A percentile compares a stretch with the other conserved stretches of the same genome.
Evolutionary conservation across 2,329 filamentous ascomycete species (phyloP).

Genomic region (Apiospora marii): DNA sequence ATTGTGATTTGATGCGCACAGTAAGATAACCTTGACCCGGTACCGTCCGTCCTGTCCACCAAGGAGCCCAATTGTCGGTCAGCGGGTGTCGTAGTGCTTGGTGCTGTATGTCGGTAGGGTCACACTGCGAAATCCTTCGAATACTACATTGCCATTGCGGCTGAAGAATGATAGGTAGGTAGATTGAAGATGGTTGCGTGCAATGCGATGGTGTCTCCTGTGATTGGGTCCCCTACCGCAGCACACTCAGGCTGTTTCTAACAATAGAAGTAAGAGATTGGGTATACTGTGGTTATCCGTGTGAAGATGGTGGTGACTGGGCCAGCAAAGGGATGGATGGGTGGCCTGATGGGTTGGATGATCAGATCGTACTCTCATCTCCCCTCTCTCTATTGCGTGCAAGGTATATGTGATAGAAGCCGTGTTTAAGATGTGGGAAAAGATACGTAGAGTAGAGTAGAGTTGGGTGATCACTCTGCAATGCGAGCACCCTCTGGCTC

Average conservation of each 20-base stretch:
- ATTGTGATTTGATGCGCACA: neutral
- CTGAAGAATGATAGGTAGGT: neutral
- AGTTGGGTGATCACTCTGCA: too few relatives aligned
- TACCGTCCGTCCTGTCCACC: neutral
- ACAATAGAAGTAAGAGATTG: neutral
- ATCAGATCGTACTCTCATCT: neutral
- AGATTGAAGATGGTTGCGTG: neutral
- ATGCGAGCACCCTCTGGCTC: neutral
- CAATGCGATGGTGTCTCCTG: neutral
- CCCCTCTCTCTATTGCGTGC: neutral
- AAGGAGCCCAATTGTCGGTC: neutral
- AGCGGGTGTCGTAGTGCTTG: neutral
- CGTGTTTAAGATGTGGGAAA: neutral
- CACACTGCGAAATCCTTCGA: constrained; percentile 9
- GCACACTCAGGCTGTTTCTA: constrained; percentile 9
- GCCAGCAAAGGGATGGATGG: neutral
- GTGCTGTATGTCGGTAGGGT: neutral
- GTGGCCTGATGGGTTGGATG: neutral
- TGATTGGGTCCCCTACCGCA: neutral
- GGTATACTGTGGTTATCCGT: neutral
- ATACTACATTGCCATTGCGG: constrained; percentile 11
- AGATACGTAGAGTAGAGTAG: neutral
- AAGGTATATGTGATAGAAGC: neutral
- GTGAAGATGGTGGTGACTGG: neutral
- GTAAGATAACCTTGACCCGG: neutral